Evolutionary conservation across 2,329 filamentous ascomycete species (phyloP).

Genomic region (Stagonosporopsis tanaceti): DNA sequence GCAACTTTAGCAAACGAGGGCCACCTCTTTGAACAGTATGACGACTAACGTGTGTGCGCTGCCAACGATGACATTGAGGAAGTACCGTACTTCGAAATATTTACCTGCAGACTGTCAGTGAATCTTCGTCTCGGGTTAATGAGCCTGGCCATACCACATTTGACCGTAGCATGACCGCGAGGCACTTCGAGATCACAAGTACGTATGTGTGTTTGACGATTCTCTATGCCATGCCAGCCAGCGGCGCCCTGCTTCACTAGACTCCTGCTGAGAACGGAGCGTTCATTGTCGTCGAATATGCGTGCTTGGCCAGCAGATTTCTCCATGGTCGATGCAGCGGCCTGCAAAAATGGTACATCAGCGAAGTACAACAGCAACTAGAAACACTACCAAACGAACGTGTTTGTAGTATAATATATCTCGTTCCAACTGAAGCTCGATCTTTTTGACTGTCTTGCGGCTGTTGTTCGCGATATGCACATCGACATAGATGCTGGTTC

Average conservation of each 20-base stretch:
- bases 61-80: slow-evolving; percentile 60
- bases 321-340: slow-evolving; percentile 58
- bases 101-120: slow-evolving; percentile 51
- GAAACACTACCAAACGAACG: slow-evolving; percentile 36
- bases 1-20: slow-evolving; percentile 23
- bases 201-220: slow-evolving; percentile 56
- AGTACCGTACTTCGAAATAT: slow-evolving; percentile 65
- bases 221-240: slow-evolving; percentile 58
- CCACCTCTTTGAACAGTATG: neutral
- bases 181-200: slow-evolving; percentile 61
- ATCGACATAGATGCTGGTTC: slow-evolving; percentile 63
- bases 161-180: slow-evolving; percentile 60
- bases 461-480: slow-evolving; percentile 61
- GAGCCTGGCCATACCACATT: slow-evolving; percentile 51
- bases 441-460: slow-evolving; percentile 57
- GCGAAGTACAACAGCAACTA: slow-evolving; percentile 7
- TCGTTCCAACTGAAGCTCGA: slow-evolving; percentile 62
- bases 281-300: slow-evolving; percentile 62
- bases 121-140: neutral
- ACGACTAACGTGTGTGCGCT: slow-evolving; percentile 53
- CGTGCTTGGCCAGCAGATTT: slow-evolving; percentile 60
- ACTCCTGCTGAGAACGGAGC: slow-evolving; percentile 55
- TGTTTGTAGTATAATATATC: slow-evolving; percentile 61
- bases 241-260: slow-evolving; percentile 53
- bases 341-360: slow-evolving; percentile 43